These are phyloP conservation scores for Calvatia gigantea DNA, from an alignment of 768 basidiomycete genomes.

Conservation along the genomic window DNA sequence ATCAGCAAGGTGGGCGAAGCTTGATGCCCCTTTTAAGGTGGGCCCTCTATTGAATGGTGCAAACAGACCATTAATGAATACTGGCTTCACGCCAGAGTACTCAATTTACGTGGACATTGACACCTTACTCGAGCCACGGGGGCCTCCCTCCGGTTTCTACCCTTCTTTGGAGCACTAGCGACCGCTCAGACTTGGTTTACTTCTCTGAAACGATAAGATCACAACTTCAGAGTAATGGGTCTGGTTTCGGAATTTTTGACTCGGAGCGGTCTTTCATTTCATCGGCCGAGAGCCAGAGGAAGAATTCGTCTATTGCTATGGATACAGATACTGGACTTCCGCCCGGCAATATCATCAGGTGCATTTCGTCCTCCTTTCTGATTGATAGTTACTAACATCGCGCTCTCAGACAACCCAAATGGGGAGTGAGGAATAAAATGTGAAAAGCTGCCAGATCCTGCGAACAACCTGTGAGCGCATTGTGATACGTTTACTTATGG, in stretches of 20 bases:
- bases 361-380: constrained; percentile 26
- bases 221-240: constrained; percentile 30
- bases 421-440: constrained; percentile 39
- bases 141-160: constrained; percentile 31
- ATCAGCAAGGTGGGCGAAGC: constrained; percentile 24
- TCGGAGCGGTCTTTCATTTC: constrained; percentile 20
- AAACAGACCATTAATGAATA: neutral
- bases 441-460: constrained; percentile 24
- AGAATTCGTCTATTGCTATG: constrained; percentile 1
- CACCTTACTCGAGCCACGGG: constrained; percentile 32
- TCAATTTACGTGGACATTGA: constrained; percentile 34
- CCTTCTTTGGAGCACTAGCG: constrained; percentile 22
- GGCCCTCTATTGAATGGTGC: neutral
- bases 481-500: neutral
- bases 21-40: constrained; percentile 21
- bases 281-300: neutral
- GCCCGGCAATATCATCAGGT: constrained; percentile 1
- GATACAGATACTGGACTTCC: neutral
- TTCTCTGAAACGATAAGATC: constrained; percentile 32
- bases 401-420: constrained; percentile 30
- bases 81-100: constrained; percentile 22
- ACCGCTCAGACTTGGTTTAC: constrained; percentile 25
- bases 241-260: constrained; percentile 35
- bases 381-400: constrained; percentile 4
- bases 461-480: constrained; percentile 29